phyloP scores from a whole-genome alignment of 179 eudicot genomes.

The Nepenthes alata region DNA sequence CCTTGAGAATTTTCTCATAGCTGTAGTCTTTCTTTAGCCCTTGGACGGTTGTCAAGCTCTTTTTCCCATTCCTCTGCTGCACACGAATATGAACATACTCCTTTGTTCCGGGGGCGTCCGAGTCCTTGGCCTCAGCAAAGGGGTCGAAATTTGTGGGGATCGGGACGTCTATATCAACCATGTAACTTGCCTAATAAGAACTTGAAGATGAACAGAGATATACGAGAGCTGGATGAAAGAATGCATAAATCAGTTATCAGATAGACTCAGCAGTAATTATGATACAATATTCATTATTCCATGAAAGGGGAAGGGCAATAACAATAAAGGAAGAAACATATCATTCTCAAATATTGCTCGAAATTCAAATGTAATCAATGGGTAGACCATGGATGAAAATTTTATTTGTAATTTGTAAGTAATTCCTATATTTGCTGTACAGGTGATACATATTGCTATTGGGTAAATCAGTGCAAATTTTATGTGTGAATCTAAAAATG shows the following conservation, averaged over 20 bases:
- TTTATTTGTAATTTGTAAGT: too few species aligned
- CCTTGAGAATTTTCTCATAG: neutral
- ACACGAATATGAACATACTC: conserved; percentile 35
- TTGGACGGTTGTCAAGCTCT: conserved; percentile 34
- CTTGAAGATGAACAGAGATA: neutral
- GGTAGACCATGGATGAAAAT: too few species aligned
- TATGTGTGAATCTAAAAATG: too few species aligned
- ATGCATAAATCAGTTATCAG: neutral
- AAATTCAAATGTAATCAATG: too few species aligned
- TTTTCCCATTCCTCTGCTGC: conserved; percentile 36
- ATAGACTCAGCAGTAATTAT: too few species aligned
- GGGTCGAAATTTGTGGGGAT: conserved; percentile 37
- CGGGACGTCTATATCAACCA: conserved; percentile 39
- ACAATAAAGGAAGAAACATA: too few species aligned
- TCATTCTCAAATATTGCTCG: too few species aligned
- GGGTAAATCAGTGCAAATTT: neutral
- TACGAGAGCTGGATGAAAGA: neutral
- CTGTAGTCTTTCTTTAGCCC: conserved; percentile 28
- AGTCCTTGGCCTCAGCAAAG: conserved; percentile 25
- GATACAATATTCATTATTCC: too few species aligned
- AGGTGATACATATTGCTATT: neutral
- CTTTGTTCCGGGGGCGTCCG: conserved; percentile 25
- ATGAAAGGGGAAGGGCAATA: too few species aligned
- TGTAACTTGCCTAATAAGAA: conserved; percentile 22
- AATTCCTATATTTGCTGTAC: too few species aligned